Evolutionary conservation across 2,329 filamentous ascomycete species (phyloP).

Genomic region (Dryadomyces quercivorus): DNA sequence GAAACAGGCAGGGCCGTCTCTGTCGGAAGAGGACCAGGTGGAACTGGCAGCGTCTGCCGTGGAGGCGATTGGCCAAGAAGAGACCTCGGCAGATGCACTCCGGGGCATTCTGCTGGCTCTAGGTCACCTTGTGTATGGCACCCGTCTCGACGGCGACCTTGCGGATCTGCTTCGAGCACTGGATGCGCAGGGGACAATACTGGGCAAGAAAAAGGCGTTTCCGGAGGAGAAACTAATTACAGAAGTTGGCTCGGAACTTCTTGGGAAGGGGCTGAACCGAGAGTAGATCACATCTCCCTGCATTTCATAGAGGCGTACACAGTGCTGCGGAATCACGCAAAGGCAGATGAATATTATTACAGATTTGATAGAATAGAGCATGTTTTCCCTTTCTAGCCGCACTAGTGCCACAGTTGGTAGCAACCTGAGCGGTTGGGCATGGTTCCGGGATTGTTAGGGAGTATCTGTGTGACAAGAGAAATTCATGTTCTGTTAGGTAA

Average conservation of each 20-base stretch:
- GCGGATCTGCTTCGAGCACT: slow-evolving; percentile 66
- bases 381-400: too few species aligned
- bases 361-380: too few species aligned
- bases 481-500: too few species aligned
- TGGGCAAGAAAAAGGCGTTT: slow-evolving; percentile 43
- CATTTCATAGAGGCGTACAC: too few species aligned
- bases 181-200: slow-evolving; percentile 57
- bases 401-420: too few species aligned
- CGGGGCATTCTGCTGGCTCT: slow-evolving; percentile 66
- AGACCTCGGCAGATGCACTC: slow-evolving; percentile 55
- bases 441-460: too few species aligned
- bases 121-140: slow-evolving; percentile 63
- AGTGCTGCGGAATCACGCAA: too few species aligned
- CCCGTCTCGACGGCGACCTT: slow-evolving; percentile 60
- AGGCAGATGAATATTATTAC: too few species aligned
- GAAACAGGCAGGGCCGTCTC: slow-evolving; percentile 1
- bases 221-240: slow-evolving; percentile 43
- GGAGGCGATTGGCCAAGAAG: slow-evolving; percentile 54
- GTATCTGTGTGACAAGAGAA: too few species aligned
- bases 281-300: not conserved
- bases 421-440: too few species aligned
- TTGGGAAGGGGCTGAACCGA: slow-evolving; percentile 33
- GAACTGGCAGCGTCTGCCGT: slow-evolving; percentile 72
- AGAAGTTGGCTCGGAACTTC: slow-evolving; percentile 39
- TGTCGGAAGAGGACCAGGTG: slow-evolving; percentile 61